These are phyloP conservation scores for Candida koratica DNA, from an alignment of 805 yeast genomes.

Conservation along the genomic window DNA sequence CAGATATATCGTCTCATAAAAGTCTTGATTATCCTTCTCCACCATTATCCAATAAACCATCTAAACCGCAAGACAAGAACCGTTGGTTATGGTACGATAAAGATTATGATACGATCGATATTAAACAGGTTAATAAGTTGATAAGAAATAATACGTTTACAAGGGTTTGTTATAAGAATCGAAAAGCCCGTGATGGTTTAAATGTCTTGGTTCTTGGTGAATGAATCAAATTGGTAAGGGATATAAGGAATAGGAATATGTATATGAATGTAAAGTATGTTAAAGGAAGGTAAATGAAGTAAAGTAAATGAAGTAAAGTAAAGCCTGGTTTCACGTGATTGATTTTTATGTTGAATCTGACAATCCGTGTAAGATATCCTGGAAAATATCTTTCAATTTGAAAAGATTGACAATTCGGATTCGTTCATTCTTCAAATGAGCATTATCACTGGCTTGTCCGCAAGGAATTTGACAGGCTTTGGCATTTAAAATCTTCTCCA, in stretches of 20 bases:
- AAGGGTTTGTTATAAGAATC: slow-evolving; percentile 26
- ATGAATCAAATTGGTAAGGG: too few relatives aligned
- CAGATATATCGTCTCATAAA: neutral
- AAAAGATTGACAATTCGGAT: slow-evolving; percentile 73
- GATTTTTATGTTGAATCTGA: too few relatives aligned
- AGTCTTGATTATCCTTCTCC: slow-evolving; percentile 6
- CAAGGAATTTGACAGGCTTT: slow-evolving; percentile 95
- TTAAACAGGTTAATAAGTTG: slow-evolving; percentile 21
- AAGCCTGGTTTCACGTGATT: too few relatives aligned
- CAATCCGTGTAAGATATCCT: slow-evolving; percentile 39
- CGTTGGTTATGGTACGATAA: slow-evolving; percentile 32
- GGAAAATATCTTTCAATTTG: slow-evolving; percentile 63
- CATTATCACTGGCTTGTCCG: slow-evolving; percentile 92
- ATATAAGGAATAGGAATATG: neutral
- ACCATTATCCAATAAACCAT: neutral
- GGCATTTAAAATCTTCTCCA: slow-evolving; percentile 79
- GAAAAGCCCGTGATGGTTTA: slow-evolving; percentile 11
- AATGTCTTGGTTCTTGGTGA: slow-evolving; percentile 11
- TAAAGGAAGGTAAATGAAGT: too few relatives aligned
- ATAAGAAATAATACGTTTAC: slow-evolving; percentile 10
- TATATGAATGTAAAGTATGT: slow-evolving; percentile 3
- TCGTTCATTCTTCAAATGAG: slow-evolving; percentile 86
- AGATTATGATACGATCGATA: slow-evolving; percentile 20
- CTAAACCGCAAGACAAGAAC: slow-evolving; percentile 1
- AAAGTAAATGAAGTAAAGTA: too few relatives aligned